Percentiles rank a stretch among this genome's conserved stretches.
phyloP scores from a whole-genome alignment of 176 grass and related monocot species.

The Aegilops tauschii region DNA sequence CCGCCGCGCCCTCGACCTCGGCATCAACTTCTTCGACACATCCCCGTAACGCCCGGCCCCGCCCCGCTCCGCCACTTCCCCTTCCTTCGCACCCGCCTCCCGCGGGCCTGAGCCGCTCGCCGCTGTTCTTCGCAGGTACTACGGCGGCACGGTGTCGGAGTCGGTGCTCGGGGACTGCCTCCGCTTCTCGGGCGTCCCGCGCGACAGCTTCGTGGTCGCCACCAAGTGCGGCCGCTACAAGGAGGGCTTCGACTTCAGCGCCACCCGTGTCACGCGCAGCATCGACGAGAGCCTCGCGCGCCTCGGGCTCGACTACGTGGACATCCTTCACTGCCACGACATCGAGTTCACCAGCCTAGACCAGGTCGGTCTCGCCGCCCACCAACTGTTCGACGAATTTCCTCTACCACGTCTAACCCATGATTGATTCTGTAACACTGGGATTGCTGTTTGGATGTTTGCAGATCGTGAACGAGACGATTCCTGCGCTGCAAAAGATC shows the following conservation, averaged over 20 bases:
- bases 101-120: neutral
- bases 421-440: neutral
- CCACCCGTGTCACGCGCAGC: constrained; percentile 56
- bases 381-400: constrained; percentile 30
- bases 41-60: constrained; percentile 35
- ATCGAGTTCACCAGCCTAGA: constrained; percentile 86
- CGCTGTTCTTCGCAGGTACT: constrained; percentile 50
- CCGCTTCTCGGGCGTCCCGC: constrained; percentile 47
- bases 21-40: constrained; percentile 97
- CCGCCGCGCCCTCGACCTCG: constrained; percentile 68
- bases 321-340: constrained; percentile 86
- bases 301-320: constrained; percentile 77
- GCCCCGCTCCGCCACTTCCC: too few relatives aligned
- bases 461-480: constrained; percentile 89
- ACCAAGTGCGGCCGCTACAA: constrained; percentile 88
- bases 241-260: constrained; percentile 89
- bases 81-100: neutral
- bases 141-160: constrained; percentile 75
- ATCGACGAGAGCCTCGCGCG: constrained; percentile 77
- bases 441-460: neutral
- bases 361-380: constrained; percentile 32
- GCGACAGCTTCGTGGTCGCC: constrained; percentile 60
- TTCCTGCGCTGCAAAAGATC: constrained; percentile 78
- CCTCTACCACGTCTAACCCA: neutral
- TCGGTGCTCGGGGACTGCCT: constrained; percentile 83